Evolutionary conservation across 768 basidiomycete species (phyloP).

Genomic region (Amanita fuliginea): DNA sequence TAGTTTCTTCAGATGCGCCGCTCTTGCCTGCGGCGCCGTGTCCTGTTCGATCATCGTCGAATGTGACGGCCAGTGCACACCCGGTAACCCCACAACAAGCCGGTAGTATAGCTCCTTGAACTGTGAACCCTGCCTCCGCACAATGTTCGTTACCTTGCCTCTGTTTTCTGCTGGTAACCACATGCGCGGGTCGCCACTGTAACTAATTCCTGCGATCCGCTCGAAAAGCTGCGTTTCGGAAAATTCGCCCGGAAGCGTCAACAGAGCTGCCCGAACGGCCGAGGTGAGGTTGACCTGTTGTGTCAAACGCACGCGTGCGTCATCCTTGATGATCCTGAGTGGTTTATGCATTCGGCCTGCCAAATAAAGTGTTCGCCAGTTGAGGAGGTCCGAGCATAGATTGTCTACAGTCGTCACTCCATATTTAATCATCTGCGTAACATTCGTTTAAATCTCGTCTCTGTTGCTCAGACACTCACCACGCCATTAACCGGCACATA

Average conservation of each 20-base stretch:
- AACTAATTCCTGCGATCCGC: slow-evolving; percentile 77
- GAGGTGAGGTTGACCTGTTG: slow-evolving; percentile 91
- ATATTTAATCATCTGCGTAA: slow-evolving; percentile 80
- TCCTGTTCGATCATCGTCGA: slow-evolving; percentile 63
- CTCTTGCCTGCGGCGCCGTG: slow-evolving; percentile 49
- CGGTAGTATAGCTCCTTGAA: slow-evolving; percentile 85
- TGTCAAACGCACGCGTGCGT: slow-evolving; percentile 83
- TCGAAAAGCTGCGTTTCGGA: slow-evolving; percentile 76
- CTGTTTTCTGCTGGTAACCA: slow-evolving; percentile 89
- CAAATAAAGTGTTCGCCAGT: slow-evolving; percentile 90
- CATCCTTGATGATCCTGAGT: slow-evolving; percentile 84
- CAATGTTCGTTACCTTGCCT: slow-evolving; percentile 90
- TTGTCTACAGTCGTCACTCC: slow-evolving; percentile 89
- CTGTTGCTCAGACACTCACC: slow-evolving; percentile 38
- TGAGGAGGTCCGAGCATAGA: slow-evolving; percentile 80
- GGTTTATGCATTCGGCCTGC: slow-evolving; percentile 98
- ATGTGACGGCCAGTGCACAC: slow-evolving; percentile 59
- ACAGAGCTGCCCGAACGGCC: slow-evolving; percentile 82
- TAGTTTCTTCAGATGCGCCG: slow-evolving; percentile 68
- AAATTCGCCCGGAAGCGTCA: slow-evolving; percentile 77
- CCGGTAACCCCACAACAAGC: slow-evolving; percentile 67
- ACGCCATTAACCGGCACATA: slow-evolving; percentile 76
- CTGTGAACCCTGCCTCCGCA: slow-evolving; percentile 66
- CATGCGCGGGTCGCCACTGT: slow-evolving; percentile 91
- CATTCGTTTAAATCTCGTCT: slow-evolving; percentile 7